phyloP scores from a whole-genome alignment of 179 eudicot species.

The Nepenthes alata region DNA sequence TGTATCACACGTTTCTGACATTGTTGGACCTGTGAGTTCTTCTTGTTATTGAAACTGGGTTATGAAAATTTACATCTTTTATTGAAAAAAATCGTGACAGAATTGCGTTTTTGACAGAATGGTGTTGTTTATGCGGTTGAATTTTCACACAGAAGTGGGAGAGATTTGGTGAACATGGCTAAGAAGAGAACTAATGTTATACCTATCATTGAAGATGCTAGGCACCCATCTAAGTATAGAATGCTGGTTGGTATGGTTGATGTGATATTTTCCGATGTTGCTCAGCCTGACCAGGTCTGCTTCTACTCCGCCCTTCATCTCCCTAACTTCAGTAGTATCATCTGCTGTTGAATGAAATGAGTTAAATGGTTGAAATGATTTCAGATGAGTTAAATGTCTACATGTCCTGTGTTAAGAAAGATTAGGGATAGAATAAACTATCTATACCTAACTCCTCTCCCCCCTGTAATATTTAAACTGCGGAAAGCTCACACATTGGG shows the following conservation, averaged over 20 bases:
- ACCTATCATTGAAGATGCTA: conserved; percentile 95
- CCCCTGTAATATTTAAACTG: too few relatives aligned
- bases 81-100: background rate
- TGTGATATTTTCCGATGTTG: conserved; percentile 92
- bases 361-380: too few relatives aligned
- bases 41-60: background rate
- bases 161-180: conserved; percentile 94
- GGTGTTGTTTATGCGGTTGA: conserved; percentile 91
- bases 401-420: too few relatives aligned
- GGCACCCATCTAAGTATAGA: conserved; percentile 89
- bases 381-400: too few relatives aligned
- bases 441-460: too few relatives aligned
- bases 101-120: conserved; percentile 21
- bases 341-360: too few relatives aligned
- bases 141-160: conserved; percentile 91
- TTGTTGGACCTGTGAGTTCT: conserved; percentile 84
- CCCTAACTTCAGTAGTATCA: background rate
- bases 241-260: conserved; percentile 96
- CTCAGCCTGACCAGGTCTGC: conserved; percentile 95
- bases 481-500: too few relatives aligned
- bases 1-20: conserved; percentile 83
- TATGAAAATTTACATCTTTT: background rate
- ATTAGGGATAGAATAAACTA: too few relatives aligned
- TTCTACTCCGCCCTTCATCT: background rate
- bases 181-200: conserved; percentile 87